Percentiles rank a stretch among this genome's conserved stretches.
These are phyloP conservation scores for Paecilomyces formosus DNA, from an alignment of 2,329 filamentous ascomycete genomes.

Conservation along the genomic window DNA sequence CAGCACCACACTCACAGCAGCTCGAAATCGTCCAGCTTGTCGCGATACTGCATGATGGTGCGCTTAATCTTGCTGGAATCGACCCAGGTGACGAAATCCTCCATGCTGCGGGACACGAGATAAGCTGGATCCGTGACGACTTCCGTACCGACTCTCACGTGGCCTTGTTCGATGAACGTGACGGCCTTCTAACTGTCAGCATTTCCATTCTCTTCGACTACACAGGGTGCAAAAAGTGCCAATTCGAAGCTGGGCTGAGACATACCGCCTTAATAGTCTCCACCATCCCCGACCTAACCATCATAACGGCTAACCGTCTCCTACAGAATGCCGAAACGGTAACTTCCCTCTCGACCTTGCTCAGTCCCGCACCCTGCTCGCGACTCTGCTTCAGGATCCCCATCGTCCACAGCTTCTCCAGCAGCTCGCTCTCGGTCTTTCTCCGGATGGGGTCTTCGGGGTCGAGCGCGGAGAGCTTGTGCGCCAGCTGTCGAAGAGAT, in stretches of 20 bases:
- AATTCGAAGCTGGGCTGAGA: conserved; percentile 2
- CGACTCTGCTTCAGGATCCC: conserved; percentile 69
- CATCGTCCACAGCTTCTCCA: conserved; percentile 91
- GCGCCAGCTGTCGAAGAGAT: conserved; percentile 81
- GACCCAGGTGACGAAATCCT: conserved; percentile 96
- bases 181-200: conserved; percentile 25
- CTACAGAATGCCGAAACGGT: conserved; percentile 86
- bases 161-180: conserved; percentile 88
- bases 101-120: conserved; percentile 78
- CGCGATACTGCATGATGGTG: conserved; percentile 89
- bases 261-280: conserved; percentile 73
- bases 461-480: conserved; percentile 72
- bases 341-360: conserved; percentile 71
- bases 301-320: conserved; percentile 76
- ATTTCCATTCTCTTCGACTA: conserved; percentile 1
- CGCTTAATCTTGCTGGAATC: conserved; percentile 95
- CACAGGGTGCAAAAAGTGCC: conserved; percentile 1
- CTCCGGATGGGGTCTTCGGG: conserved; percentile 70
- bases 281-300: conserved; percentile 86
- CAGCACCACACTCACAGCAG: conserved; percentile 51
- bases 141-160: conserved; percentile 85
- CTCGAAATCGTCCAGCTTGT: conserved; percentile 95
- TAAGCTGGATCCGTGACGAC: conserved; percentile 86
- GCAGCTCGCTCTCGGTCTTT: conserved; percentile 77
- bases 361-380: conserved; percentile 64